Base-by-base conservation (phyloP, 1,284 basidiomycete species). In the Butyriboletus regius region DNA sequence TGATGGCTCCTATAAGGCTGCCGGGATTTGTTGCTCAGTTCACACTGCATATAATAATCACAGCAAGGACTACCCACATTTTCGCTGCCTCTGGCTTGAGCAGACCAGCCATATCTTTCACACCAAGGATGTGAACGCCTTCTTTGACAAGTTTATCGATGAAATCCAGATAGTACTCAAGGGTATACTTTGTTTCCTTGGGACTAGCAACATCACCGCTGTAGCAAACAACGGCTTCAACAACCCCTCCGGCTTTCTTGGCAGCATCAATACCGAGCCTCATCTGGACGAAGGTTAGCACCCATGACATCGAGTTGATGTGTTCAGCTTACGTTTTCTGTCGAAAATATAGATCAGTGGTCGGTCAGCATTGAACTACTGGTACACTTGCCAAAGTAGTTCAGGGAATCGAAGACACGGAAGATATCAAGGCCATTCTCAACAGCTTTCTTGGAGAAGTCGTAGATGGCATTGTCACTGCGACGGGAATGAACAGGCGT, bases 91-190 rank as follows among this genome's bases (percentile, higher is more conserved):
- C 79, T 33, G 96, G 96, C 71, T 98, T 99, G 61, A 99, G 77
- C 46, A 99, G 72, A 69, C 96, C 96, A 56, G 96, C 96, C 96
- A 99, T 99, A 68, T 99, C 96, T 77, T 99, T 99, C 73, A 99
- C 91, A 70, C 92, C 91, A 54, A 99, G 81, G 49, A 99, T 86
- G 71, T 99, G 96, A 62, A 99, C 93, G 43, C 96, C 96, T 68
- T 96, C 93, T 49, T 82, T 76, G 56, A 98, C 93, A 48, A 98
- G 85, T 72, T 97, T 79, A 60, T 94, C 85, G 55, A 96, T 83
- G 67, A 99, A 92, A 75, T 96, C 85, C 60, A 98, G 81, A 74
- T 99, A 99, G 77, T 99, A 99, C 67, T 97, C 75, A 48, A 99
- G 78, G 24, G 95, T 98, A 75, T 99, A 99, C 75, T 99, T 99